Evolutionary conservation across 108 stramenopile species (phyloP), one percentile per base, ranked within the genome.

Genomic region (Cyclostephanos tholiformis): DNA sequence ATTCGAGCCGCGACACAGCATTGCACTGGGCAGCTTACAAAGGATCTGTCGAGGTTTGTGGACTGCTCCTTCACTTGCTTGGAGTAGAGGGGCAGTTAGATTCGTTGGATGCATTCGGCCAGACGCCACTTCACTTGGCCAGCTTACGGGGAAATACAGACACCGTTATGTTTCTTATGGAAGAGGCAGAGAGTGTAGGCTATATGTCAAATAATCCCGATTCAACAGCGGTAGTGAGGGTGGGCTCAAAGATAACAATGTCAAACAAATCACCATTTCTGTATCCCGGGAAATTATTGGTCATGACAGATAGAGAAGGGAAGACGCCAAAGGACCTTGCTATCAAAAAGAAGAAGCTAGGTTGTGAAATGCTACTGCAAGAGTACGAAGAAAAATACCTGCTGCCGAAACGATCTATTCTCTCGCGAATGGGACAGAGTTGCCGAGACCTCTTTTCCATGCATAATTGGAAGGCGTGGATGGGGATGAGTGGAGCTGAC

Each of bases 11-110:
- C n/a, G 98, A 98, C 72, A 88, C 95, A 9, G 95, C 96, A 2
- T 67, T 96, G 60, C 98, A 98, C 72, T 98, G 98, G 98, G 98
- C 96, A 6, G 95, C 97, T 35, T 97, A 97, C 79, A 98, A 97
- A 79, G 98, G 96, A 36, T 85, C 85, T 57, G 82, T 94, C 27
- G 82, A 88, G 49, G 93, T 98, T 10, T 86, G 95, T 62, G 95
- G 93, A 49, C 72, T 97, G 72, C 67, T 98, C n/a, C 68, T 88
- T 16, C 92, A 92, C 72, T 86, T 88, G 64, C 75, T 81, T 9
- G 83, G 83, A 76, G 72, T 65, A 56, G 74, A 71, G 38, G 82
- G 82, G 36, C 70, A 76, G 38, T 63, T 83, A 71, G 85, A 76
- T 79, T 72, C 81, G 44, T 76, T 87, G 8, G 96, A 98, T 85